Percentiles rank a stretch among this genome's conserved stretches.
These are phyloP conservation scores for Thermothelomyces thermophilus DNA, from an alignment of 2,329 filamentous ascomycete genomes.

Conservation along the genomic window DNA sequence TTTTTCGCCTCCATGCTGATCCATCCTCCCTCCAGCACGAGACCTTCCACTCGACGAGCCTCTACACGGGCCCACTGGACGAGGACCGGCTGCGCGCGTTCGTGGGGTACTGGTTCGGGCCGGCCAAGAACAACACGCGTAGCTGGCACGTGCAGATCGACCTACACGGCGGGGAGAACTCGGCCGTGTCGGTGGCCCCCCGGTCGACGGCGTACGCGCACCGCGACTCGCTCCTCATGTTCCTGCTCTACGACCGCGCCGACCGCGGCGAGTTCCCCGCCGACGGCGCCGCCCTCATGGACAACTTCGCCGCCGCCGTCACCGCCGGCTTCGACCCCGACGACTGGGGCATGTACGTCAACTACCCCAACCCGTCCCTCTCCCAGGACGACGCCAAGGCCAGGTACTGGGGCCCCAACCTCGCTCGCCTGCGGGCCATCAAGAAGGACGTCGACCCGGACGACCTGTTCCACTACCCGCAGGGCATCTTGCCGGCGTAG, in stretches of 20 bases:
- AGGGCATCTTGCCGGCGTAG: slow-evolving; percentile 29
- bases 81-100: slow-evolving; percentile 32
- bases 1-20: no score
- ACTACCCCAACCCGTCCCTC: slow-evolving; percentile 35
- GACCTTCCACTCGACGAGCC: slow-evolving; percentile 37
- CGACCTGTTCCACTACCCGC: slow-evolving; percentile 37
- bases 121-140: slow-evolving; percentile 31
- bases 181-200: slow-evolving; percentile 32
- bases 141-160: slow-evolving; percentile 40
- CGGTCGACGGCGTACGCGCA: slow-evolving; percentile 35
- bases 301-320: slow-evolving; percentile 31
- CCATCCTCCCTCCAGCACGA: slow-evolving; percentile 32
- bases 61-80: slow-evolving; percentile 34
- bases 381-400: slow-evolving; percentile 29
- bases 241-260: slow-evolving; percentile 41
- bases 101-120: slow-evolving; percentile 35
- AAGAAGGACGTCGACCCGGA: slow-evolving; percentile 34
- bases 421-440: slow-evolving; percentile 30
- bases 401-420: slow-evolving; percentile 34
- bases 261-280: slow-evolving; percentile 29
- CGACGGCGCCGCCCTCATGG: slow-evolving; percentile 31
- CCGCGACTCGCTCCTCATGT: slow-evolving; percentile 42
- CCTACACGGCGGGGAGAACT: slow-evolving; percentile 36
- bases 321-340: slow-evolving; percentile 25
- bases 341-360: slow-evolving; percentile 37